phyloP scores from a whole-genome alignment of 2,329 filamentous ascomycete genomes.

The Colletotrichum liriopes region DNA sequence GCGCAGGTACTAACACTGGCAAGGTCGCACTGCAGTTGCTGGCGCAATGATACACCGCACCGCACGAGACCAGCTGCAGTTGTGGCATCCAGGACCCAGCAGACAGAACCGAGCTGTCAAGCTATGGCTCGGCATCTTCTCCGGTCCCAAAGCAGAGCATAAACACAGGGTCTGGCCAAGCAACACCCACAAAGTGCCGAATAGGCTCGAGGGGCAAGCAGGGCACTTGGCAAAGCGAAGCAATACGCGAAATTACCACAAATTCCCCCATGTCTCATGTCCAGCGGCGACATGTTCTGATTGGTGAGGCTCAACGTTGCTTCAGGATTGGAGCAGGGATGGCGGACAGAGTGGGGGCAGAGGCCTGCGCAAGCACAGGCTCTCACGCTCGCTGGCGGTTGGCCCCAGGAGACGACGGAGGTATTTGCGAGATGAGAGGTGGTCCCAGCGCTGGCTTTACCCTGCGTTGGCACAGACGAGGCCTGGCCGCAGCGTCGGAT shows the following conservation, averaged over 20 bases:
- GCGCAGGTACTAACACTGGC: slow-evolving; percentile 18
- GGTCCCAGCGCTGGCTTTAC: slow-evolving; percentile 18
- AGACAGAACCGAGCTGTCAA: neutral
- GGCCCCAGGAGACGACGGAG: neutral
- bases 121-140: slow-evolving; percentile 1
- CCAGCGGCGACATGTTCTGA: slow-evolving; percentile 10
- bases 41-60: neutral
- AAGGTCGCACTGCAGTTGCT: slow-evolving; percentile 22
- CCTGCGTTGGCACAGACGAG: slow-evolving; percentile 29
- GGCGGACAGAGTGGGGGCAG: neutral
- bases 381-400: no score
- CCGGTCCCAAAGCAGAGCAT: neutral
- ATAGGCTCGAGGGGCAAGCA: slow-evolving; percentile 16
- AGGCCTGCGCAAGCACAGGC: slow-evolving; percentile 1
- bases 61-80: neutral
- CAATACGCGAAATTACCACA: slow-evolving; percentile 34
- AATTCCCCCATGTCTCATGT: slow-evolving; percentile 34
- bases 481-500: slow-evolving; percentile 30
- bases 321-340: slow-evolving; percentile 26
- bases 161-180: slow-evolving; percentile 17
- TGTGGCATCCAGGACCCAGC: neutral
- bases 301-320: slow-evolving; percentile 31
- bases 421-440: slow-evolving; percentile 31
- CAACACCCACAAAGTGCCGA: slow-evolving; percentile 31
- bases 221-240: slow-evolving; percentile 25